Conservation (phyloP, 305 asterid genomes). For the Fraxinus angustifolia region DNA sequence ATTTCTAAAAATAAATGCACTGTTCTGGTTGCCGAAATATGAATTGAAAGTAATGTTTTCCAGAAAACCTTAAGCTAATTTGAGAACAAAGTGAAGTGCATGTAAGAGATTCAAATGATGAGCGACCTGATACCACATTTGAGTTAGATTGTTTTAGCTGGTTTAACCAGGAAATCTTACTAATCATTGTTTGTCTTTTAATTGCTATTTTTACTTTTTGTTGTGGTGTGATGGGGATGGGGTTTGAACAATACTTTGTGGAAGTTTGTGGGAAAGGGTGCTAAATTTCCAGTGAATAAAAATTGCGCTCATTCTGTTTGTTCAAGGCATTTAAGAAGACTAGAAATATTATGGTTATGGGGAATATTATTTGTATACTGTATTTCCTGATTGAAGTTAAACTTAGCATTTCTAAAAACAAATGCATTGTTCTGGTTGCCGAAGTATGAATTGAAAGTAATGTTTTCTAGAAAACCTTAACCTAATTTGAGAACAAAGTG, state of each 20-base stretch:
- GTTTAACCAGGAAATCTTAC: neutral
- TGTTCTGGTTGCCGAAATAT: neutral
- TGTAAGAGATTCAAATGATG: neutral
- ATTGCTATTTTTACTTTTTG: neutral
- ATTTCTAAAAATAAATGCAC: neutral
- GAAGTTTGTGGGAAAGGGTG: neutral
- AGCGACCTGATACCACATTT: neutral
- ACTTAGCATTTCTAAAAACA: neutral
- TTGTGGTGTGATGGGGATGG: neutral
- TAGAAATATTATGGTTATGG: neutral
- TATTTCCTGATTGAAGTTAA: constrained; percentile 5
- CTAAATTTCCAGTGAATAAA: neutral
- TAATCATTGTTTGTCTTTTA: neutral
- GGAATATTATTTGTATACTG: neutral
- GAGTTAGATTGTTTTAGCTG: neutral
- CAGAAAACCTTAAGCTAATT: neutral
- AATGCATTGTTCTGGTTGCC: neutral
- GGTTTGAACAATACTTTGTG: neutral
- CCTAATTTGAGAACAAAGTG: neutral
- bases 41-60: neutral
- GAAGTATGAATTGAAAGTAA: neutral
- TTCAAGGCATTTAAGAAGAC: neutral
- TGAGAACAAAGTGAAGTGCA: neutral
- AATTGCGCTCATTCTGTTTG: neutral
- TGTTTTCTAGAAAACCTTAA: neutral